A percentile compares a stretch with the other conserved stretches of the same genome.
phyloP scores from a whole-genome alignment of 2,329 filamentous ascomycete species.

The Talaromyces sp. region DNA sequence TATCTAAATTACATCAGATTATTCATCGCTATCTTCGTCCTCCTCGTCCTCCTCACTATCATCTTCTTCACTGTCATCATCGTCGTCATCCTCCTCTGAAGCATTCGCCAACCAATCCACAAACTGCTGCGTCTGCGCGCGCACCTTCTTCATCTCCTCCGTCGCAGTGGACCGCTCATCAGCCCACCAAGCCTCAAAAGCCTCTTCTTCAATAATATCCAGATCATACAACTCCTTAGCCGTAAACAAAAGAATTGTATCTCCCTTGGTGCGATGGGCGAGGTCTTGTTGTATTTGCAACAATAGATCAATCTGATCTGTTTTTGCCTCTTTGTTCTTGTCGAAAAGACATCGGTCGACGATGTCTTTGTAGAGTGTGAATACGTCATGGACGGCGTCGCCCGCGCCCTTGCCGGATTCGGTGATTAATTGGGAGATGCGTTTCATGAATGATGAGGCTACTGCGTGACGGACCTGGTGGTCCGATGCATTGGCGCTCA shows the following conservation, averaged over 20 bases:
- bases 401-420: constrained; percentile 53
- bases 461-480: constrained; percentile 82
- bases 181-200: constrained; percentile 82
- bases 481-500: constrained; percentile 85
- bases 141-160: constrained; percentile 65
- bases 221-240: constrained; percentile 79
- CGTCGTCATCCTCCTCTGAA: constrained; percentile 62
- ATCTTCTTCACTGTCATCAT: constrained; percentile 59
- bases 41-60: constrained; percentile 43
- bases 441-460: constrained; percentile 76
- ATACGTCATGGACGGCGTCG: constrained; percentile 60
- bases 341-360: constrained; percentile 57
- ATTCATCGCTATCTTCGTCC: constrained; percentile 1
- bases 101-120: constrained; percentile 81
- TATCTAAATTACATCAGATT: not conserved
- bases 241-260: constrained; percentile 66
- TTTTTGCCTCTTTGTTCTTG: constrained; percentile 46
- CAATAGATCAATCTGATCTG: constrained; percentile 80
- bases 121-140: constrained; percentile 68
- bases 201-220: constrained; percentile 84
- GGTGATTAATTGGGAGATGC: constrained; percentile 63
- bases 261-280: constrained; percentile 57
- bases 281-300: constrained; percentile 77
- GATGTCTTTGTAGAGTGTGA: constrained; percentile 60
- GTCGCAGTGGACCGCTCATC: constrained; percentile 63